Evolutionary conservation across 129 eudicot genomes (phyloP), one percentile per base, ranked within the genome.

Genomic region (Escallonia herrerae): DNA sequence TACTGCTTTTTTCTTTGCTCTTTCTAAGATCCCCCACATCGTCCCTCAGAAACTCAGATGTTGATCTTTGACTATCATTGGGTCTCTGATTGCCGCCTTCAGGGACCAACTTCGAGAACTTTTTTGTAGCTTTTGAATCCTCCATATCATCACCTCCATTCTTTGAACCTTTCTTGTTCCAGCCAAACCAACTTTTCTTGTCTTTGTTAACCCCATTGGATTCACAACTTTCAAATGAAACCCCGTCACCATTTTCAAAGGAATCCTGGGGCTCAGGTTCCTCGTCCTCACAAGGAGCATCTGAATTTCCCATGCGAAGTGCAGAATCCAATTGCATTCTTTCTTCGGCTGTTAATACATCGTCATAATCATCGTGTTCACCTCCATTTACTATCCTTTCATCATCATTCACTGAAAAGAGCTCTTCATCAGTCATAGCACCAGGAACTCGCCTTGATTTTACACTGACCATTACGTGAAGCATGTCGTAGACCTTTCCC

Each of bases 381-480:
- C 64, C 95, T 46, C 90, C 87, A 61, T 82, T 84, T 74, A 72
- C 93, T 6, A 76, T 55, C 71, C 76, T 75, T 67, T 84, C 97
- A 8, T 90, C 93, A 58, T 81, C 91, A 58, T 81, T 77, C 40
- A 73, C 84, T 2, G 97, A 73, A 65, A 90, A 90, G 15, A 90
- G 93, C 77, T 90, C 97, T 79, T 90, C 95, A 43, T 90, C 97
- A 9, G 95, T 90, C 93, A 90, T 90, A 55, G 97, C 97, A 75
- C 97, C 97, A 5, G 97, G 97, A 49, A 90, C 97, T 42, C 95
- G 83, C 74, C 97, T 87, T 37, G 97, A 90, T 76, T 90, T 90
- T 68, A 90, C 97, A 40, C 97, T 90, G 69, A 90, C 97, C 82
- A 84, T 79, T 52, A 90, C 97, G 61, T 90, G 85, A 41, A 82